These are phyloP conservation scores for Sporothrix euskadiensis DNA, from an alignment of 2,329 filamentous ascomycete species.

Conservation along the genomic window DNA sequence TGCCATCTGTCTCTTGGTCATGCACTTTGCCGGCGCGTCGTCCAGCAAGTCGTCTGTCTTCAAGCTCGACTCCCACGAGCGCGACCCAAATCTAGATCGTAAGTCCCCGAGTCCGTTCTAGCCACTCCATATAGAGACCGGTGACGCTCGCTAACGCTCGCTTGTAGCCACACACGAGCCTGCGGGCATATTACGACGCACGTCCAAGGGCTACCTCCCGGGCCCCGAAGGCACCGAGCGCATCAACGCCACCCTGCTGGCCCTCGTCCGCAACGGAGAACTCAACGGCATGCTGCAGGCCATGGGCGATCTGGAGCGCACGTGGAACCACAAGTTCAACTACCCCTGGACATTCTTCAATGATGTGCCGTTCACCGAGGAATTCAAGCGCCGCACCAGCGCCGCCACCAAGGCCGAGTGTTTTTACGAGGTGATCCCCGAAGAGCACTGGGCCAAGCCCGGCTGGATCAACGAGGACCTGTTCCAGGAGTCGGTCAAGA, in stretches of 20 bases:
- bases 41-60: conserved; percentile 44
- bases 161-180: conserved; percentile 77
- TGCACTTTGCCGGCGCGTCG: conserved; percentile 67
- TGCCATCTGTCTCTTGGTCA: conserved; percentile 72
- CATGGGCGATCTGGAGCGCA: conserved; percentile 88
- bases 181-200: conserved; percentile 70
- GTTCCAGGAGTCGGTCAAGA: conserved; percentile 78
- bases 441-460: conserved; percentile 90
- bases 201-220: conserved; percentile 74
- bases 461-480: conserved; percentile 89
- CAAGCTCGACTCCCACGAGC: conserved; percentile 52
- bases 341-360: conserved; percentile 99
- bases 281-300: conserved; percentile 78
- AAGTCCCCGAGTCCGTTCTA: conserved; percentile 42
- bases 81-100: conserved; percentile 88
- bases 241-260: conserved; percentile 89
- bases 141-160: background rate
- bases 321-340: conserved; percentile 99
- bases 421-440: conserved; percentile 84
- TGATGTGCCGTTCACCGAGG: conserved; percentile 86
- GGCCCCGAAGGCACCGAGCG: conserved; percentile 74
- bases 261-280: conserved; percentile 91
- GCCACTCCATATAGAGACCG: no score
- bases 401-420: conserved; percentile 86
- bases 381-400: conserved; percentile 82